Conservation (phyloP, 2,329 filamentous ascomycete species). For the Penicillium griseofulvum region DNA sequence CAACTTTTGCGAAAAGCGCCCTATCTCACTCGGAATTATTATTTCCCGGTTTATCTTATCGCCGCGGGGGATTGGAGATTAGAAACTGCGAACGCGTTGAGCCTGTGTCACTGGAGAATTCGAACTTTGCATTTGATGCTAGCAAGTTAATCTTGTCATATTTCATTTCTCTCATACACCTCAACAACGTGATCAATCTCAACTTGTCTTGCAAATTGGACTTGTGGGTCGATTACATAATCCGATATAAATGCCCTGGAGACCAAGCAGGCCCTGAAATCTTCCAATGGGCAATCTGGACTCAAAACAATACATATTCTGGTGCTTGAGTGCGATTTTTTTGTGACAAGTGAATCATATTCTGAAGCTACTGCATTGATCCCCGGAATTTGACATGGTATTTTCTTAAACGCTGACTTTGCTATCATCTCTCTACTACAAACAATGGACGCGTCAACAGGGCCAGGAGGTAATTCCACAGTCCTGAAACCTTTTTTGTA, state of each 20-base stretch:
- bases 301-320: neutral
- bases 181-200: neutral
- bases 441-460: conserved; percentile 31
- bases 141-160: too few species aligned
- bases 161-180: neutral
- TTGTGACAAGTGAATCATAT: neutral
- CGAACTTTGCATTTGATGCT: neutral
- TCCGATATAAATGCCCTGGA: neutral
- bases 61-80: neutral
- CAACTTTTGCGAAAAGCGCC: conserved; percentile 22
- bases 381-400: neutral
- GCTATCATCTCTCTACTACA: neutral
- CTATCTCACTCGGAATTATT: conserved; percentile 26
- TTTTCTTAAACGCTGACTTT: neutral
- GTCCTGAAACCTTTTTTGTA: neutral
- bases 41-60: conserved; percentile 34
- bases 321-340: neutral
- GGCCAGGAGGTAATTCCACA: conserved; percentile 24
- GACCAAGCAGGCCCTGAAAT: neutral
- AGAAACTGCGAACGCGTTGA: neutral
- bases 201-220: neutral
- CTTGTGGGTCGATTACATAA: neutral
- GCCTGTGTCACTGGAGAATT: too few species aligned
- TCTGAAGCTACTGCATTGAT: neutral
- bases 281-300: neutral